Evolutionary conservation across 2,329 filamentous ascomycete genomes (phyloP).

Genomic region (Penicillium sp.): DNA sequence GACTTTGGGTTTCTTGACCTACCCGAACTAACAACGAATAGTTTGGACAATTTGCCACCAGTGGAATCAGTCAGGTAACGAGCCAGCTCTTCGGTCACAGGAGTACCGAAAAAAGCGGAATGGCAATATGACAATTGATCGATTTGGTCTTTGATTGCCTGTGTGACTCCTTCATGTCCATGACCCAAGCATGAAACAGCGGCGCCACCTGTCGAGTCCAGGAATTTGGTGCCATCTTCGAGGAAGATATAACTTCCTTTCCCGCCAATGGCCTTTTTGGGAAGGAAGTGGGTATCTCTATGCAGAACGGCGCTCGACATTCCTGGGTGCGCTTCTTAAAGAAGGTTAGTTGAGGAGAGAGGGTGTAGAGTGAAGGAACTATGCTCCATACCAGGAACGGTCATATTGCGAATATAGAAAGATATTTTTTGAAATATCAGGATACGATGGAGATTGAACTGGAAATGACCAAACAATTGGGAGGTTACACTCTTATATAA

Average conservation of each 20-base stretch:
- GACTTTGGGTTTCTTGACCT: slow-evolving; percentile 13
- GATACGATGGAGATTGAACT: neutral
- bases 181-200: slow-evolving; percentile 75
- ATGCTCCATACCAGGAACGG: neutral
- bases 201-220: slow-evolving; percentile 75
- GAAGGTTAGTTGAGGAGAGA: too few relatives aligned
- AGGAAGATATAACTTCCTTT: slow-evolving; percentile 58
- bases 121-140: slow-evolving; percentile 63
- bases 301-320: slow-evolving; percentile 53
- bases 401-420: neutral
- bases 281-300: slow-evolving; percentile 52
- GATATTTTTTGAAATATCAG: neutral
- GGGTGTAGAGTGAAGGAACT: too few relatives aligned
- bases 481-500: slow-evolving; percentile 3
- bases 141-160: slow-evolving; percentile 65
- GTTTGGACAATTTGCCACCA: slow-evolving; percentile 56
- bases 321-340: neutral
- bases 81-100: slow-evolving; percentile 58
- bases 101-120: slow-evolving; percentile 62
- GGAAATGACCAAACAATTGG: too few relatives aligned
- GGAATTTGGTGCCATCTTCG: slow-evolving; percentile 61
- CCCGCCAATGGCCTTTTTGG: slow-evolving; percentile 54
- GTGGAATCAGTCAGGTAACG: slow-evolving; percentile 56
- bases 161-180: slow-evolving; percentile 62
- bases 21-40: slow-evolving; percentile 64